Percentiles rank a stretch among this genome's conserved stretches.
These are phyloP conservation scores for Nannochloropsis salina DNA, from an alignment of 108 stramenopile species.

Conservation along the genomic window DNA sequence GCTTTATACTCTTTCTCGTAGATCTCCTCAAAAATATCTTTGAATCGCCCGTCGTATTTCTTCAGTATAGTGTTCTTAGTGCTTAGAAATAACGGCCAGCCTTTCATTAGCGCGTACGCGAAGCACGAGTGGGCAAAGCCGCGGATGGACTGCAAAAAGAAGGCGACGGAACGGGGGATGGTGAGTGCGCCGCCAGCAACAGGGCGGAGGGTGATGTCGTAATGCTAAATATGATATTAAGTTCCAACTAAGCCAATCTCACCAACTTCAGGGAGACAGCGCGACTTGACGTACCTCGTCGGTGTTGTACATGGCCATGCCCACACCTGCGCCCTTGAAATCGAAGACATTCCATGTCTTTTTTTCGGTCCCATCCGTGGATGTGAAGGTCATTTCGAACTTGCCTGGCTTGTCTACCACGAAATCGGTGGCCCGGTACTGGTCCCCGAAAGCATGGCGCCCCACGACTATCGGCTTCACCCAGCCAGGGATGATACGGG, in stretches of 20 bases:
- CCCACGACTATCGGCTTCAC: slow-evolving; percentile 55
- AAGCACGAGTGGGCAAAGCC: slow-evolving; percentile 53
- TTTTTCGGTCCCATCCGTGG: slow-evolving; percentile 42
- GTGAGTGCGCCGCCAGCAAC: no score
- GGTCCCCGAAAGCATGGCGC: slow-evolving; percentile 54
- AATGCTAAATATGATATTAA: no score
- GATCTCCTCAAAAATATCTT: slow-evolving; percentile 58
- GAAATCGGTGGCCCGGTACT: slow-evolving; percentile 52
- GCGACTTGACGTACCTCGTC: slow-evolving; percentile 34
- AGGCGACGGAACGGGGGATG: not conserved
- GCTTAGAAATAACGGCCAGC: slow-evolving; percentile 53
- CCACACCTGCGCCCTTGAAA: slow-evolving; percentile 49
- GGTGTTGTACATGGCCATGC: slow-evolving; percentile 58
- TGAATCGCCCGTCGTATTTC: slow-evolving; percentile 43
- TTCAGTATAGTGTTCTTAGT: slow-evolving; percentile 59
- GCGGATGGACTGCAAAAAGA: slow-evolving; percentile 44
- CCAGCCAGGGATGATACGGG: slow-evolving; percentile 55
- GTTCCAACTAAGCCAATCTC: not conserved
- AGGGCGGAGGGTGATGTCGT: no score
- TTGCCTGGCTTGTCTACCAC: slow-evolving; percentile 41
- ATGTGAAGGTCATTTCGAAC: slow-evolving; percentile 53
- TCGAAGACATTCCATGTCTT: slow-evolving; percentile 44
- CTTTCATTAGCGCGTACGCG: slow-evolving; percentile 49
- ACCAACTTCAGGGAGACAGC: no score
- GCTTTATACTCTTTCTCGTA: slow-evolving; percentile 56